Evolutionary conservation across 2,329 filamentous ascomycete species (phyloP).

Genomic region (Botrytis tulipae): DNA sequence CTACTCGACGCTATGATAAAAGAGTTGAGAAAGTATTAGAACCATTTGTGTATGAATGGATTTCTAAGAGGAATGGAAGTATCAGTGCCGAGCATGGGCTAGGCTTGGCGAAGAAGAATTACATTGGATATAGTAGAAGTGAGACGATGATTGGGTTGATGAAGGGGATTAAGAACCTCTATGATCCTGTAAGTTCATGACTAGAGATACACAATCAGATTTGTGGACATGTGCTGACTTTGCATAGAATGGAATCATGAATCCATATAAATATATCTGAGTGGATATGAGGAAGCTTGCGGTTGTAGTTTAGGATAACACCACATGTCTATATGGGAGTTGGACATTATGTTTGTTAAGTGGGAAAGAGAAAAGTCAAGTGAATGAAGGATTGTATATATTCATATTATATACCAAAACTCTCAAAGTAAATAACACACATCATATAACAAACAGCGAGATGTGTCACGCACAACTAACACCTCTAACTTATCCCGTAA

Average conservation of each 20-base stretch:
- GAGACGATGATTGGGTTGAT: slow-evolving; percentile 86
- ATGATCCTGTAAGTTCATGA: slow-evolving; percentile 75
- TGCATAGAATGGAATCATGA: slow-evolving; percentile 7
- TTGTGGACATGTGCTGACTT: background rate
- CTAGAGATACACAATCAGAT: background rate
- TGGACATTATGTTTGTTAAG: background rate
- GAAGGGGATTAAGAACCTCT: slow-evolving; percentile 91
- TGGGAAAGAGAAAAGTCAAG: background rate
- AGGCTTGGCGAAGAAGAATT: slow-evolving; percentile 93
- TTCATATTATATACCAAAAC: background rate
- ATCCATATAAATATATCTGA: slow-evolving; percentile 18
- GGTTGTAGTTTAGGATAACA: background rate
- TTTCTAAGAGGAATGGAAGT: slow-evolving; percentile 79
- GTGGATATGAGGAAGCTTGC: background rate
- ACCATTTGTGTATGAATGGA: slow-evolving; percentile 98
- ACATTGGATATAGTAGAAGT: slow-evolving; percentile 87
- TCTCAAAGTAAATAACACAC: background rate
- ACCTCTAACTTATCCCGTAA: background rate
- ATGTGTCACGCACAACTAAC: background rate
- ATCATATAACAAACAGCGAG: background rate
- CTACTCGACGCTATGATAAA: slow-evolving; percentile 79
- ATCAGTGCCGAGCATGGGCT: slow-evolving; percentile 97
- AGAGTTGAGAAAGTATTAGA: slow-evolving; percentile 83
- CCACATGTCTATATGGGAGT: background rate
- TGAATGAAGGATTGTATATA: background rate